Percentiles rank a stretch among this genome's conserved stretches.
Evolutionary conservation across 106 monocot species (phyloP).

Genomic region (Allium fistulosum): DNA sequence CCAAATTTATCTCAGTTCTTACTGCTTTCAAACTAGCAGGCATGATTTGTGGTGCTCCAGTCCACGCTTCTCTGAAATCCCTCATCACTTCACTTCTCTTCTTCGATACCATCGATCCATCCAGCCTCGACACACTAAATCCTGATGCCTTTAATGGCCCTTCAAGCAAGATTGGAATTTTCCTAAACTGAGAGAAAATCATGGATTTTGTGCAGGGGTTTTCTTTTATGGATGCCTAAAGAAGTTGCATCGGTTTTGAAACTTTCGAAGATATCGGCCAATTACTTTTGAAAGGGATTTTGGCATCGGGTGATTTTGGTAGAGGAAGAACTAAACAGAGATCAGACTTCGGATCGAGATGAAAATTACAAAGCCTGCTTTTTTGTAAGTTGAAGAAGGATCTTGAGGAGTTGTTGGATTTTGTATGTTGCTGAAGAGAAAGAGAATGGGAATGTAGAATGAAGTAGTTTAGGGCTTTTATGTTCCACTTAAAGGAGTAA

Average conservation of each 20-base stretch:
- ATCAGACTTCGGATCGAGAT: no score
- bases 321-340: constrained; percentile 55
- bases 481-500: no score
- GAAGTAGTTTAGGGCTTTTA: no score
- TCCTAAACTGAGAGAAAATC: constrained; percentile 85
- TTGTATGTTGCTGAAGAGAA: no score
- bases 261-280: constrained; percentile 67
- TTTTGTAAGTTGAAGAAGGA: no score
- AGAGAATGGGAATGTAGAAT: no score
- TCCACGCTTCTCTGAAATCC: constrained; percentile 33
- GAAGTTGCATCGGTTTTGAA: constrained; percentile 49
- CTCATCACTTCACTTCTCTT: constrained; percentile 77
- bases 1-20: constrained; percentile 75
- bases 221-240: constrained; percentile 27
- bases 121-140: constrained; percentile 50
- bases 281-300: background rate
- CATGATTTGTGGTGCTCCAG: constrained; percentile 45
- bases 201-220: constrained; percentile 61
- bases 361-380: no score
- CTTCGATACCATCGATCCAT: constrained; percentile 74
- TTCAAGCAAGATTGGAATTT: constrained; percentile 81
- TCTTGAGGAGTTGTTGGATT: no score
- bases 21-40: constrained; percentile 82
- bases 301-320: constrained; percentile 19
- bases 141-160: constrained; percentile 64